phyloP scores from a whole-genome alignment of 1,139 yeast species.

The Kodamaea alishanica region DNA sequence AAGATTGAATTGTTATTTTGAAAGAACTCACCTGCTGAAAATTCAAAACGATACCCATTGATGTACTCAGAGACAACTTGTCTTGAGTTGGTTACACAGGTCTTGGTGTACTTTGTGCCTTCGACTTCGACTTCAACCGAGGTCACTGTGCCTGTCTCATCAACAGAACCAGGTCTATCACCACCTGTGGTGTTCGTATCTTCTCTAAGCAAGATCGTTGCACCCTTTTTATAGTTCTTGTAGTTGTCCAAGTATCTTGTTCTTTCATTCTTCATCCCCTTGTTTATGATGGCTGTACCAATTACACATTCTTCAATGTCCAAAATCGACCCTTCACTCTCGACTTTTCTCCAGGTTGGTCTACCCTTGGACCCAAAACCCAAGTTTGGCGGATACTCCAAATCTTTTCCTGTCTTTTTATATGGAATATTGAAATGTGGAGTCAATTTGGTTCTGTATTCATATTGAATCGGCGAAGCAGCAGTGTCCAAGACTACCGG shows the following conservation, averaged over 20 bases:
- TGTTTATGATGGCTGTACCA: slow-evolving; percentile 75
- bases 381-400: slow-evolving; percentile 57
- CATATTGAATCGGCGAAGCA: slow-evolving; percentile 72
- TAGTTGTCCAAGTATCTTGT: slow-evolving; percentile 46
- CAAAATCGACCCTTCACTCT: slow-evolving; percentile 50
- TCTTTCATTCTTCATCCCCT: slow-evolving; percentile 74
- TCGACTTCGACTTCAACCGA: slow-evolving; percentile 20
- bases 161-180: slow-evolving; percentile 38
- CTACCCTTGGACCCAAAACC: slow-evolving; percentile 88
- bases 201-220: slow-evolving; percentile 82
- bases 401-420: slow-evolving; percentile 32
- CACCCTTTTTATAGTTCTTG: slow-evolving; percentile 70
- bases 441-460: slow-evolving; percentile 86
- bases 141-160: slow-evolving; percentile 32
- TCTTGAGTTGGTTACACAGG: slow-evolving; percentile 67
- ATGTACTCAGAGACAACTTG: slow-evolving; percentile 79
- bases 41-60: slow-evolving; percentile 71
- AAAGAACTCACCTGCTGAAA: slow-evolving; percentile 92
- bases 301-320: slow-evolving; percentile 94
- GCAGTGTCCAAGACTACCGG: slow-evolving; percentile 68
- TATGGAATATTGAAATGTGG: slow-evolving; percentile 93
- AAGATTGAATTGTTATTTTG: slow-evolving; percentile 92
- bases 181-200: slow-evolving; percentile 44
- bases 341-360: slow-evolving; percentile 61
- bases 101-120: slow-evolving; percentile 32